These are phyloP conservation scores for Brettanomyces anomalus DNA, from an alignment of 805 yeast genomes.

Conservation along the genomic window DNA sequence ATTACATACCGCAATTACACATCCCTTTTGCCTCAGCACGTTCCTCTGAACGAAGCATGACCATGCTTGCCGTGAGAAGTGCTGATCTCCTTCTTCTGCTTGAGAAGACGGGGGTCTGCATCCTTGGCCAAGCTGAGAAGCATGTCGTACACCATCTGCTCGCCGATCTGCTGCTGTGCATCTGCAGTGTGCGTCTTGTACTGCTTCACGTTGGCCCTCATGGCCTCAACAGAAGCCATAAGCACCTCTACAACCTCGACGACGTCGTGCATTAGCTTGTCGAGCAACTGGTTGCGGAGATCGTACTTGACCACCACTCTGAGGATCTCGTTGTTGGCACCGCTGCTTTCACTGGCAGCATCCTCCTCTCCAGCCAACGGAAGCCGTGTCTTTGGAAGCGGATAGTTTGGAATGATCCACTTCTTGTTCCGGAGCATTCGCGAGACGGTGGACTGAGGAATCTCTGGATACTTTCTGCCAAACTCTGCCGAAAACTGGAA, in stretches of 20 bases:
- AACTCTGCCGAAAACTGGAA: slow-evolving; percentile 63
- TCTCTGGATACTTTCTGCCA: slow-evolving; percentile 54
- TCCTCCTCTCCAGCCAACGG: slow-evolving; percentile 9
- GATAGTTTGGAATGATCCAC: slow-evolving; percentile 86
- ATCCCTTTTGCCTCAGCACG: slow-evolving; percentile 15
- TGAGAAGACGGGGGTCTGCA: slow-evolving; percentile 35
- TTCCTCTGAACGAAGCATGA: slow-evolving; percentile 23
- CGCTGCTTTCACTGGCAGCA: no score
- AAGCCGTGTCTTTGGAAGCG: slow-evolving; percentile 44
- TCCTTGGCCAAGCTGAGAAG: slow-evolving; percentile 47
- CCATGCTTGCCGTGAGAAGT: slow-evolving; percentile 6
- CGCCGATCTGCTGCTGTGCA: slow-evolving; percentile 21
- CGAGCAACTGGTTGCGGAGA: slow-evolving; percentile 51
- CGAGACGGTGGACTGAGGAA: slow-evolving; percentile 74
- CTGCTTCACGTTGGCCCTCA: slow-evolving; percentile 22
- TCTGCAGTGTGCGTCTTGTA: slow-evolving; percentile 5
- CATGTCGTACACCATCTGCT: slow-evolving; percentile 35
- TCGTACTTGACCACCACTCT: slow-evolving; percentile 77
- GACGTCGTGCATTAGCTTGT: slow-evolving; percentile 55
- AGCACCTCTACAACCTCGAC: slow-evolving; percentile 44
- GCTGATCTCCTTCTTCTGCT: slow-evolving; percentile 12
- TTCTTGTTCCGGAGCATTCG: slow-evolving; percentile 68
- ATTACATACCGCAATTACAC: neutral
- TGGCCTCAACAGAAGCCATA: slow-evolving; percentile 36
- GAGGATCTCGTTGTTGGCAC: slow-evolving; percentile 48